Conservation (phyloP, 129 eudicot genomes). For the Dittrichia graveolens region DNA sequence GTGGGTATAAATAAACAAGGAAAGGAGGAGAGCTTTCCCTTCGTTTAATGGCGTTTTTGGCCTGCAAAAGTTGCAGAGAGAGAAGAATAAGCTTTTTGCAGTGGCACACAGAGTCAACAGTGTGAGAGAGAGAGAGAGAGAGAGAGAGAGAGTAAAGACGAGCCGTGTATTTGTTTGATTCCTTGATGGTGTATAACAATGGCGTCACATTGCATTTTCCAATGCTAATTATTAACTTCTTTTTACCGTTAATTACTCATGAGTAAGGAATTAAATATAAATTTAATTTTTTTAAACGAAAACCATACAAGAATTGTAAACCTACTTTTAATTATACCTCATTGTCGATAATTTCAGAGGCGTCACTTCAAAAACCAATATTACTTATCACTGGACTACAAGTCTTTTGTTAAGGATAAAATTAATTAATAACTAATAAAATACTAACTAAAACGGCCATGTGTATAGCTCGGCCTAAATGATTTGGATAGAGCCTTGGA, state of each 20-base stretch:
- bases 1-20: constrained; percentile 27
- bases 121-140: not conserved
- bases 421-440: no score
- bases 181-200: constrained; percentile 32
- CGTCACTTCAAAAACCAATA: no score
- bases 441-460: no score
- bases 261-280: no score
- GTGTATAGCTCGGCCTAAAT: no score
- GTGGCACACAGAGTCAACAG: constrained; percentile 22
- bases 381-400: no score
- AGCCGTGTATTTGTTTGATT: constrained; percentile 41
- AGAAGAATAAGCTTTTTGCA: constrained; percentile 43
- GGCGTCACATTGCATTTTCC: constrained; percentile 45
- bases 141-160: constrained; percentile 17
- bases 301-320: no score
- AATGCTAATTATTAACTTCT: constrained; percentile 15
- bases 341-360: no score
- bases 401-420: no score
- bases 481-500: no score
- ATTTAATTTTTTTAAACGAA: no score
- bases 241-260: not conserved
- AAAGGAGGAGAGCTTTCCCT: constrained; percentile 28
- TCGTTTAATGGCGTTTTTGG: constrained; percentile 38
- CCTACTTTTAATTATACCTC: no score
- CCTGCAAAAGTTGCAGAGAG: constrained; percentile 38